Evolutionary conservation across 441 rosid species (phyloP).

Genomic region (Breynia disticha): DNA sequence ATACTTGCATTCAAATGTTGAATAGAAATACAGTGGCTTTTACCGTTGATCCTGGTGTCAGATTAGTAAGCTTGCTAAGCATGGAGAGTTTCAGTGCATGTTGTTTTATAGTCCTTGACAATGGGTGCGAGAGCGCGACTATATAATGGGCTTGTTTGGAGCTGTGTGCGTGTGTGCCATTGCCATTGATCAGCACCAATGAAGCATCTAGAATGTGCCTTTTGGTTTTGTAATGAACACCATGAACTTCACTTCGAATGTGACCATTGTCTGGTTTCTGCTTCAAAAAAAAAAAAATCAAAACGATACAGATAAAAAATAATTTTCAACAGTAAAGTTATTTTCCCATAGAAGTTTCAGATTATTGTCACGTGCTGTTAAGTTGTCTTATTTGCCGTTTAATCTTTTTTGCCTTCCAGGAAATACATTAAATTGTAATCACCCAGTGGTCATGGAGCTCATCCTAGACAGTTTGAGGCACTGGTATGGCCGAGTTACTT

Average conservation of each 20-base stretch:
- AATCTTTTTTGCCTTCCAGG: slow-evolving; percentile 44
- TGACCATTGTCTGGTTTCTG: not conserved
- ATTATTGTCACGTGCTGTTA: slow-evolving; percentile 3
- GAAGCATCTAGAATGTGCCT: not conserved
- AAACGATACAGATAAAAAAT: not conserved
- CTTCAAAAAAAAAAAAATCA: not conserved
- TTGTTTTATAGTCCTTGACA: no score
- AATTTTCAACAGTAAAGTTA: not conserved
- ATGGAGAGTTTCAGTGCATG: no score
- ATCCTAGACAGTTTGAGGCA: slow-evolving; percentile 86
- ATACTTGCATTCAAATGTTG: no score
- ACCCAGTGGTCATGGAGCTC: slow-evolving; percentile 88
- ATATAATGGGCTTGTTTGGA: no score
- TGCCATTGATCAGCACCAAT: no score
- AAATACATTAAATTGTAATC: slow-evolving; percentile 86
- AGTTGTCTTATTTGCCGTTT: slow-evolving; percentile 11
- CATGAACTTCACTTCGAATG: no score
- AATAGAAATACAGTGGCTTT: no score
- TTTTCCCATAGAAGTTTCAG: slow-evolving; percentile 1
- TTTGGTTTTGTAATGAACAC: not conserved
- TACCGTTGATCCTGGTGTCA: no score
- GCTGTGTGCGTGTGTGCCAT: no score
- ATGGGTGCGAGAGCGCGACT: no score
- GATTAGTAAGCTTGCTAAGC: no score
- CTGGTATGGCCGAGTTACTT: slow-evolving; percentile 42